phyloP scores from a whole-genome alignment of 371 early-diverging fungal genomes.

The Coemansia linderi region DNA sequence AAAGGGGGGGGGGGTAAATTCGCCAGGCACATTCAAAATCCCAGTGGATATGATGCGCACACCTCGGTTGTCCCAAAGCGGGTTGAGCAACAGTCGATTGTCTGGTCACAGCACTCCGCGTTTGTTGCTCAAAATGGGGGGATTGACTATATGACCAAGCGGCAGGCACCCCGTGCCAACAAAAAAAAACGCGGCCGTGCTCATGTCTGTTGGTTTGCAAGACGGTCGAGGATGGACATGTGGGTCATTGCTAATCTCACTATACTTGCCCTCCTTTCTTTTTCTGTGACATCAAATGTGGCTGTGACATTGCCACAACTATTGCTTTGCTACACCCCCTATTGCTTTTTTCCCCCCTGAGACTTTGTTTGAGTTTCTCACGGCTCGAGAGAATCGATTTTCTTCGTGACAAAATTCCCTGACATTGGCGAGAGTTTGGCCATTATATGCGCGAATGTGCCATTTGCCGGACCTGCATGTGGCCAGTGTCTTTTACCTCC shows the following conservation, averaged over 20 bases:
- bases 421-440: background rate
- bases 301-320: constrained; percentile 3
- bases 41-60: background rate
- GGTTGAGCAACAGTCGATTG: constrained; percentile 4
- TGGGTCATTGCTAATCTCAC: constrained; percentile 5
- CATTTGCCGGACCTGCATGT: constrained; percentile 1
- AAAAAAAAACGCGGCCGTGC: background rate
- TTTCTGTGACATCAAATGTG: background rate
- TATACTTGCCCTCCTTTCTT: background rate
- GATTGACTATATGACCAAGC: constrained; percentile 1
- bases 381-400: background rate
- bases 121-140: background rate
- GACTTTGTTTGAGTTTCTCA: constrained; percentile 4
- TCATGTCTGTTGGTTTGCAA: background rate
- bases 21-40: background rate
- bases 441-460: background rate
- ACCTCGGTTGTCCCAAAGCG: constrained; percentile 4
- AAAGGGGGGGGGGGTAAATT: background rate
- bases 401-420: background rate
- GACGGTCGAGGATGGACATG: background rate
- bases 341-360: background rate
- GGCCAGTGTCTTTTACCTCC: background rate
- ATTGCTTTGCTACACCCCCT: background rate
- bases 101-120: background rate
- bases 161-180: constrained; percentile 4